phyloP scores from a whole-genome alignment of 768 basidiomycete genomes.

The Boletus sp. region DNA sequence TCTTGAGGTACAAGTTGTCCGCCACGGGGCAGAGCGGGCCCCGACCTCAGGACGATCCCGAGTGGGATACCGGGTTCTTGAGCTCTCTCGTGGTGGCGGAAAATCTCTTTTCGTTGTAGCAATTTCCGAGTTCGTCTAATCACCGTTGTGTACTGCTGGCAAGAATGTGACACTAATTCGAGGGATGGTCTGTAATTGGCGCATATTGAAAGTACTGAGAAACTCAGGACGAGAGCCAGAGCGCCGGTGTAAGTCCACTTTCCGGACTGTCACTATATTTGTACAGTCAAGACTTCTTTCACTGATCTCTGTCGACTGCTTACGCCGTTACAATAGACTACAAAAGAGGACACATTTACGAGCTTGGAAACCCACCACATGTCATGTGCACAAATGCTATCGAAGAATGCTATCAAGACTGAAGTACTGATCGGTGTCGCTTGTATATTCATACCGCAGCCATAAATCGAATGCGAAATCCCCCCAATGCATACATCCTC shows the following conservation, averaged over 20 bases:
- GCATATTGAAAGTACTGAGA: too few species aligned
- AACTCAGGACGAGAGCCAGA: too few species aligned
- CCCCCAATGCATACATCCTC: neutral
- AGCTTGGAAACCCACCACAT: neutral
- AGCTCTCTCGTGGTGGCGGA: conserved; percentile 3
- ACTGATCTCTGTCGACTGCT: too few species aligned
- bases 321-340: neutral
- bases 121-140: neutral
- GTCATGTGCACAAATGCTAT: conserved; percentile 12
- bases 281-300: neutral
- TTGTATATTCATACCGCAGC: conserved; percentile 7
- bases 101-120: conserved; percentile 16
- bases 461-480: conserved; percentile 13
- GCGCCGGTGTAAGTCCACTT: too few species aligned
- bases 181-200: too few species aligned
- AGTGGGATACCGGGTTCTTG: conserved; percentile 28
- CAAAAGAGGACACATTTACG: neutral
- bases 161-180: too few species aligned
- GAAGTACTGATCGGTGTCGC: neutral
- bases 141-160: too few species aligned
- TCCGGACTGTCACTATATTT: too few species aligned
- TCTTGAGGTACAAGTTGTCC: conserved; percentile 19
- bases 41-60: conserved; percentile 13
- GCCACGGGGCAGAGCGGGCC: neutral
- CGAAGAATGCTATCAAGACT: conserved; percentile 4